Evolutionary conservation across 352 stramenopile genomes (phyloP), one percentile per base, ranked within the genome.

Genomic region (Phytopythium ostracodes): DNA sequence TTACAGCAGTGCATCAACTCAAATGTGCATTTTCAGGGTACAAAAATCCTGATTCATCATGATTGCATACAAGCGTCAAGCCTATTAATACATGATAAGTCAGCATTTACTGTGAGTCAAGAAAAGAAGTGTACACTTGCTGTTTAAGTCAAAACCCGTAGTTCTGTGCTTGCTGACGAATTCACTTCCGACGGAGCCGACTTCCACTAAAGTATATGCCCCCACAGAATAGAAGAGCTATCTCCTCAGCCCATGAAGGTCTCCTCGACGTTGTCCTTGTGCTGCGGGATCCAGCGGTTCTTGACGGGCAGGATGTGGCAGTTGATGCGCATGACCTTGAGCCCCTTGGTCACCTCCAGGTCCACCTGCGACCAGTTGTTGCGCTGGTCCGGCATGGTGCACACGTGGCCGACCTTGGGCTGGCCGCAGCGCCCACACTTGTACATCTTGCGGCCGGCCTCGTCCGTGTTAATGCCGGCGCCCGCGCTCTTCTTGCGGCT

Each of bases 311-410:
- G 66, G 47, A 90, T 86, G 64, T 88, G 78, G 70, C 78, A 89
- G 66, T 88, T 92, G 31, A 83, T 73, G 42, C 80, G 83, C 72
- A 83, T 77, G 50, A 89, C 62, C 63, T 89, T 92, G 53, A 86
- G 68, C 15, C 82, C 82, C 68, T 90, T 89, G 43, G 80, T 92
- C 50, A 92, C 83, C 44, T 90, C 79, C 25, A 90, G 54, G 58
- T 92, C 80, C 60, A 80, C 79, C 54, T 94, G 85, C 44, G 82
- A 85, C 82, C 85, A 92, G 70, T 94, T 94, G 70, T 94, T 94
- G 59, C 85, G 82, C 59, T 91, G 73, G 54, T 94, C 85, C 18
- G 85, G 85, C 79, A 94, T 91, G 11, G 85, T 92, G 65, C 86
- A 95, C 47, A 93, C 82, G 61, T 95, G 86, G 40, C 84, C 84